phyloP scores from a whole-genome alignment of 257 asterid genomes.

The Nicotiana paniculata region DNA sequence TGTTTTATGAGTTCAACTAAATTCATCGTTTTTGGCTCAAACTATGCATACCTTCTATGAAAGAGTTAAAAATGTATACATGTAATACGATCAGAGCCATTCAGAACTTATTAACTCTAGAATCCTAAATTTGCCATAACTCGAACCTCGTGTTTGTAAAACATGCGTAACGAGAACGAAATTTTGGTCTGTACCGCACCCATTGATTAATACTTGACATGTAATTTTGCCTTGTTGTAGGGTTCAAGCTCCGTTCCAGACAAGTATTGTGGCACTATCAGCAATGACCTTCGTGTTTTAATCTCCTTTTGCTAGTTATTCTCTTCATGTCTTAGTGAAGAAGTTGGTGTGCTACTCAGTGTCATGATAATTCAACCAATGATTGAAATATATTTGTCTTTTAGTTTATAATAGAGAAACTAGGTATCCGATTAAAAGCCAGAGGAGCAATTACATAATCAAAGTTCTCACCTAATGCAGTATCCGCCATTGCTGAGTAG shows the following conservation, averaged over 20 bases:
- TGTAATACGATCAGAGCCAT: not conserved
- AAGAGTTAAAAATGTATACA: not conserved
- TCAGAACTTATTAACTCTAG: not conserved
- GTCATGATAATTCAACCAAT: not conserved
- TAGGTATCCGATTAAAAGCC: not conserved
- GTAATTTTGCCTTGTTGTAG: conserved; percentile 1
- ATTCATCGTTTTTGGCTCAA: not conserved
- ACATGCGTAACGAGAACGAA: not conserved
- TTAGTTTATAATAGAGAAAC: not conserved
- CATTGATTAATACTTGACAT: not conserved
- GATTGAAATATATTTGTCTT: not conserved
- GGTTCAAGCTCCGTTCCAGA: conserved; percentile 3
- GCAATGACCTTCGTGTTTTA: not conserved
- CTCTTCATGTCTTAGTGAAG: not conserved
- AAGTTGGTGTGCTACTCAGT: not conserved
- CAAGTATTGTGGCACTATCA: conserved; percentile 3
- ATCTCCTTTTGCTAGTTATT: not conserved
- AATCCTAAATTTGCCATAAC: not conserved
- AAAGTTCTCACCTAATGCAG: not conserved
- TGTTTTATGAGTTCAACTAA: not conserved
- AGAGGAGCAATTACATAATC: not conserved
- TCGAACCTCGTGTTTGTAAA: not conserved
- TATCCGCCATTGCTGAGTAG: not conserved
- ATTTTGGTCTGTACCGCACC: not conserved
- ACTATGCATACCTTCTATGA: not conserved